Percentiles rank a stretch among this genome's conserved stretches.
Conservation (phyloP, 495 filamentous ascomycete species). For the Daldinia caldariorum region DNA sequence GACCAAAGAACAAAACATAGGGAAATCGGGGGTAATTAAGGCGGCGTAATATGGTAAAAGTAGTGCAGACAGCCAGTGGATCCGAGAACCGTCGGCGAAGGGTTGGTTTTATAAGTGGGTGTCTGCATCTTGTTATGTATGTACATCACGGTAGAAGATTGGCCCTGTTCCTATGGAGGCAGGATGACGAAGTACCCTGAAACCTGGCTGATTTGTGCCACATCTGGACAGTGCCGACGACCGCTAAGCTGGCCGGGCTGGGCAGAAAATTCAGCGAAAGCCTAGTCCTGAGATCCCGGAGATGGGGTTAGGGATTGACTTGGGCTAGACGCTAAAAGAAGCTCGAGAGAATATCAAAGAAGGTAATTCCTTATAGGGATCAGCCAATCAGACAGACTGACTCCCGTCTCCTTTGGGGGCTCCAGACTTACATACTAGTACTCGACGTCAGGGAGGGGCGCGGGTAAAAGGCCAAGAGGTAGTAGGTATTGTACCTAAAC, state of each 20-base stretch:
- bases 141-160: background rate
- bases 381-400: constrained; percentile 36
- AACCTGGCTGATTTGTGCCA: constrained; percentile 26
- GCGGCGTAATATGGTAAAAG: constrained; percentile 39
- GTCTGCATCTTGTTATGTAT: constrained; percentile 28
- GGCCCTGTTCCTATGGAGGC: background rate
- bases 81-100: constrained; percentile 38
- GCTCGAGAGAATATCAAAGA: constrained; percentile 46
- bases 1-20: constrained; percentile 33
- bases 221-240: constrained; percentile 31
- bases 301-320: constrained; percentile 28
- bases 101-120: constrained; percentile 43
- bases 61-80: constrained; percentile 39
- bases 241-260: constrained; percentile 20
- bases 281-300: constrained; percentile 38
- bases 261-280: constrained; percentile 36
- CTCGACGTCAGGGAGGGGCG: constrained; percentile 45
- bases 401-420: constrained; percentile 29
- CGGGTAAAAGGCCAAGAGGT: constrained; percentile 37
- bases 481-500: too few species aligned
- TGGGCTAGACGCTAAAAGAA: constrained; percentile 47
- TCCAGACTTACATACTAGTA: constrained; percentile 43
- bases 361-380: constrained; percentile 39
- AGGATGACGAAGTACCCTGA: constrained; percentile 41
- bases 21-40: constrained; percentile 44